Evolutionary conservation across 1,284 basidiomycete genomes (phyloP), one percentile per base, ranked within the genome.

Genomic region (Boletellus dicymbophilus): DNA sequence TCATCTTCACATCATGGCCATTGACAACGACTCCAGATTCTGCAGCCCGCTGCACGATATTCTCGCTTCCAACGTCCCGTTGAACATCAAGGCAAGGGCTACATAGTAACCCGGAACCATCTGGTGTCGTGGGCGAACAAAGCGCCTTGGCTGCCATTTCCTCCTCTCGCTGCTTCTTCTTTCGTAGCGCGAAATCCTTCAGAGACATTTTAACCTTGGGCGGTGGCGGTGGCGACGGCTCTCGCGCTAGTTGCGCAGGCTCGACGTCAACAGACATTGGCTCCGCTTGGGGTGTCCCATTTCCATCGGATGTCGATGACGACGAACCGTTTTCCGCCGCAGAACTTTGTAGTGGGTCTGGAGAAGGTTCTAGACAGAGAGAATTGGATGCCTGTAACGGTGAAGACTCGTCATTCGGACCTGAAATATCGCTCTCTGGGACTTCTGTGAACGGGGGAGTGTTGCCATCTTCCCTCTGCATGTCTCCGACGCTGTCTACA

Each of bases 191-290:
- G 51, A 79, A 81, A 47, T 80, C 79, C 43, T 72, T 72, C 25
- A 79, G 56, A 0, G 78, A 76, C 59, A 80, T 65, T 55, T 79
- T 80, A 15, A 80, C 76, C 48, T 79, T 79, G 11, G 71, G 63
- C 8, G 61, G 63, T 13, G 65, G 63, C 16, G 56, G 60, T 0
- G 61, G 61, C 1, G 61, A 66, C 2, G 41, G 44, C 6, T 57
- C 66, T 18, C 31, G 57, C 26, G 34, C 15, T 16, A 45, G 46
- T 30, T 47, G 56, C 6, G 28, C 27, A 27, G 46, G 27, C 7
- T 47, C 54, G 13, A 44, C 20, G 25, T 65, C 56, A 16, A 50
- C 15, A 13, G 7, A n/a, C 37, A 52, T 52, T 23, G 22, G 22
- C 37, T 66, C 53, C 20, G 10, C 28, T 34, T 42, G 51, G 12